phyloP scores from a whole-genome alignment of 352 stramenopile species.

The Phytophthora pistaciae region DNA sequence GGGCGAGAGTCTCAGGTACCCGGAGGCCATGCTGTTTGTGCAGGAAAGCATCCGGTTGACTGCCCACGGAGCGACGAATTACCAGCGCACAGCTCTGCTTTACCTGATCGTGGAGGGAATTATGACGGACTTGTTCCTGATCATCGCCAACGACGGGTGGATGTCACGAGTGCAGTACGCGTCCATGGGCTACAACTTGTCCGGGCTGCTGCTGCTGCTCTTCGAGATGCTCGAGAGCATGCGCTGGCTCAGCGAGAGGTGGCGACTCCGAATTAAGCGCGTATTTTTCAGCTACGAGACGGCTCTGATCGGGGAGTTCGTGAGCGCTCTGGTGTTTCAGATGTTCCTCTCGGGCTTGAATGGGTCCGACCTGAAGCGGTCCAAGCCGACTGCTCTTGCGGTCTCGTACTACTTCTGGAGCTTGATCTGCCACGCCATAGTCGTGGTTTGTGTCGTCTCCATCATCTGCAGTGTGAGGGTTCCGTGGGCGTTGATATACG shows the following conservation, averaged over 20 bases:
- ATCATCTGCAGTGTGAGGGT: conserved; percentile 15
- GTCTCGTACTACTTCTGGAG: conserved; percentile 30
- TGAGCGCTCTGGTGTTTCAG: conserved; percentile 11
- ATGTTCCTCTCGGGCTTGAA: conserved; percentile 21
- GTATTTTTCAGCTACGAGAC: conserved; percentile 26
- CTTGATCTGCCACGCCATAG: conserved; percentile 24
- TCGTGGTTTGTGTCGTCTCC: conserved; percentile 19
- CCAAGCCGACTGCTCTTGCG: conserved; percentile 15
- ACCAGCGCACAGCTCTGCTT: conserved; percentile 17
- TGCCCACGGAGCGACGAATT: conserved; percentile 5
- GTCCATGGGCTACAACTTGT: conserved; percentile 19
- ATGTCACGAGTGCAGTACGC: conserved; percentile 8
- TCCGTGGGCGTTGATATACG: conserved; percentile 2
- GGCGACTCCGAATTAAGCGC: not conserved
- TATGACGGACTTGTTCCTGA: conserved; percentile 21
- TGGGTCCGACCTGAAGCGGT: conserved; percentile 18
- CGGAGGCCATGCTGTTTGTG: conserved; percentile 22
- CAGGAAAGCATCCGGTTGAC: conserved; percentile 13
- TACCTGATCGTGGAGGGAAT: conserved; percentile 30
- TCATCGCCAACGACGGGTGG: conserved; percentile 17
- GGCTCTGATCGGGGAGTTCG: conserved; percentile 12
- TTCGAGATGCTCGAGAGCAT: conserved; percentile 24
- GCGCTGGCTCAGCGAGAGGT: conserved; percentile 2
- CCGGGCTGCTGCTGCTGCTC: conserved; percentile 3
- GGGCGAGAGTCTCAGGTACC: not conserved